phyloP scores from a whole-genome alignment of 164 flowering plant species.

The Cinnamomum chago region DNA sequence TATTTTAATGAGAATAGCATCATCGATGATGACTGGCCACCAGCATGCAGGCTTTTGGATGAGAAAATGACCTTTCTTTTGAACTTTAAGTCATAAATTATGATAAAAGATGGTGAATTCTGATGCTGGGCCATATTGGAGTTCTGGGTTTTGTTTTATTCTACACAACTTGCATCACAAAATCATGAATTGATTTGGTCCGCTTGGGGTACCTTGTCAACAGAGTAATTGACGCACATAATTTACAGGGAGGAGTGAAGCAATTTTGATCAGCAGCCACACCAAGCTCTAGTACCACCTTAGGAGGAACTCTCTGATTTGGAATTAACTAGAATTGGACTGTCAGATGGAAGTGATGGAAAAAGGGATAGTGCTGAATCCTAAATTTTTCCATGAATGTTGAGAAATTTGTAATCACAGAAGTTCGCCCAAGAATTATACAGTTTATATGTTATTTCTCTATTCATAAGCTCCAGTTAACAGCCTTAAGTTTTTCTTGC shows the following conservation, averaged over 20 bases:
- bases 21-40: not conserved
- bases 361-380: not conserved
- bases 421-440: not conserved
- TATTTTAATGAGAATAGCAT: not conserved
- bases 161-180: not conserved
- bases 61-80: not conserved
- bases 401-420: not conserved
- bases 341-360: not conserved
- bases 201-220: too few relatives aligned
- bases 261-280: not conserved
- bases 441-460: not conserved
- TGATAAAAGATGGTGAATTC: not conserved
- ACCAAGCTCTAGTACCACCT: not conserved
- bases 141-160: not conserved
- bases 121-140: not conserved
- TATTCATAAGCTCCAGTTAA: not conserved
- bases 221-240: not conserved
- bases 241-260: not conserved
- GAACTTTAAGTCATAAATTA: not conserved
- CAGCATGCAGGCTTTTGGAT: not conserved
- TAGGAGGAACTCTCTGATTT: not conserved
- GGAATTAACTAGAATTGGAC: not conserved
- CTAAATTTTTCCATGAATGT: not conserved
- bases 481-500: not conserved
- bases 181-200: not conserved